Base-by-base conservation (phyloP, 108 stramenopile species). In the Licmophora abbreviata region DNA sequence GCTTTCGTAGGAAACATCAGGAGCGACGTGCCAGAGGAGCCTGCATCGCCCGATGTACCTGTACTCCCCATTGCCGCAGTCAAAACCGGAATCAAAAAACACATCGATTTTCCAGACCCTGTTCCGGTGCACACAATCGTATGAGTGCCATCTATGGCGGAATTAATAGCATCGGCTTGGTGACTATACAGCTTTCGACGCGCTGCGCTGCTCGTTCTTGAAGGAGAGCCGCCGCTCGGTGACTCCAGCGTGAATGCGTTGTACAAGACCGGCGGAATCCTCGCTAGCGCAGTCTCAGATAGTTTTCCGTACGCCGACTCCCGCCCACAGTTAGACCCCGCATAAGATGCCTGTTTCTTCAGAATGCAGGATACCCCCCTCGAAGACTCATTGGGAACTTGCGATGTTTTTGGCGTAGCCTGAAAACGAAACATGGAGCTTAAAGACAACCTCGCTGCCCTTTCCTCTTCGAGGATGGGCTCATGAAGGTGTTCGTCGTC, bases 1-100 rank as follows among this genome's bases (percentile, higher is more conserved):
- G 97, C 95, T 54, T 98, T 98, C 22, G 97, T 98, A 0, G 97
- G 97, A 57, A 96, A 98, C 9, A 98, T 49, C 17, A 94, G 66
- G 17, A 98, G 41, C 1, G 91, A 70, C 7, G 49, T 55, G 15
- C 61, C 56, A 44, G 63, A 20, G 12, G 45, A 32, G 29, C 29
- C 58, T 29, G 23, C 17, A 32, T 50, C 56, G 45, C 20, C 14
- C 40, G 24, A 64, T n/a, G 49, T 20, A 35, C 9, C 32, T 31
- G 55, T 48, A 1, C 66, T 66, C 45, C 44, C n/a, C 30, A 86
- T 38, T 1, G 83, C 81, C 7, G 67, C 56, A 9, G 83, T 59
- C 49, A 94, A 40, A 20, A 88, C 85, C 1, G 93, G 95, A 4
- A 94, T 36, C 31, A 79, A 50, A 63, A 85, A 96, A 45, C 83